These are phyloP conservation scores for Chaetomium sp. DNA, from an alignment of 2,329 filamentous ascomycete species.

Conservation along the genomic window DNA sequence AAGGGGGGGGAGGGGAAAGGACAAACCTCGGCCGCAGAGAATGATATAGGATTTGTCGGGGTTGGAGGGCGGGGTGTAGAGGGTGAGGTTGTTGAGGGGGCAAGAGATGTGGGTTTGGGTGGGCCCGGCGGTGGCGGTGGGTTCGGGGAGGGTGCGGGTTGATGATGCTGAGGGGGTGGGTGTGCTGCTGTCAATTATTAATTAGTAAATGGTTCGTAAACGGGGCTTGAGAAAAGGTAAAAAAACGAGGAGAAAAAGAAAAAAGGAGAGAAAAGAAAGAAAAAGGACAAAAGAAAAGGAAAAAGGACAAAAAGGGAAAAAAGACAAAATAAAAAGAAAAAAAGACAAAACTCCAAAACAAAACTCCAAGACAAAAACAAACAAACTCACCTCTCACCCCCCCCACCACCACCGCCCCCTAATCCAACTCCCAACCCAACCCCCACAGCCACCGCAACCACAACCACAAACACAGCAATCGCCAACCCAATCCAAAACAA, in stretches of 20 bases:
- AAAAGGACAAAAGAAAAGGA: no score
- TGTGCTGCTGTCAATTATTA: slow-evolving; percentile 1
- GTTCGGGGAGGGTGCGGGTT: slow-evolving; percentile 5
- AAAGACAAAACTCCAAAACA: no score
- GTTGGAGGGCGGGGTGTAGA: slow-evolving; percentile 21
- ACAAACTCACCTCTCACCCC: background rate
- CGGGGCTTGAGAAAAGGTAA: background rate
- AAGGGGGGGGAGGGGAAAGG: no score
- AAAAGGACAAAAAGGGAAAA: no score
- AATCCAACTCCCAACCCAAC: slow-evolving; percentile 30
- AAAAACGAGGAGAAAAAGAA: no score
- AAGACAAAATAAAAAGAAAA: no score
- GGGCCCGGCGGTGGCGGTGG: slow-evolving; percentile 9
- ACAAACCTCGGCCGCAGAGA: slow-evolving; percentile 26
- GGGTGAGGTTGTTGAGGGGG: slow-evolving; percentile 30
- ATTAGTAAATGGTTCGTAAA: no score
- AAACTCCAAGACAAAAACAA: no score
- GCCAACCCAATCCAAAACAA: slow-evolving; percentile 28
- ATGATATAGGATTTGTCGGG: slow-evolving; percentile 26
- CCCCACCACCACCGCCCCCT: background rate
- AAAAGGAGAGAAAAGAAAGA: no score
- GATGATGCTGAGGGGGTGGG: slow-evolving; percentile 3
- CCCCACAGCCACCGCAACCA: slow-evolving; percentile 29
- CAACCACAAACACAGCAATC: slow-evolving; percentile 25
- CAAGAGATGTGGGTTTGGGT: slow-evolving; percentile 21